Percentiles rank a stretch among this genome's conserved stretches.
phyloP scores from a whole-genome alignment of 768 basidiomycete species.

The Thelephora ganbajun region DNA sequence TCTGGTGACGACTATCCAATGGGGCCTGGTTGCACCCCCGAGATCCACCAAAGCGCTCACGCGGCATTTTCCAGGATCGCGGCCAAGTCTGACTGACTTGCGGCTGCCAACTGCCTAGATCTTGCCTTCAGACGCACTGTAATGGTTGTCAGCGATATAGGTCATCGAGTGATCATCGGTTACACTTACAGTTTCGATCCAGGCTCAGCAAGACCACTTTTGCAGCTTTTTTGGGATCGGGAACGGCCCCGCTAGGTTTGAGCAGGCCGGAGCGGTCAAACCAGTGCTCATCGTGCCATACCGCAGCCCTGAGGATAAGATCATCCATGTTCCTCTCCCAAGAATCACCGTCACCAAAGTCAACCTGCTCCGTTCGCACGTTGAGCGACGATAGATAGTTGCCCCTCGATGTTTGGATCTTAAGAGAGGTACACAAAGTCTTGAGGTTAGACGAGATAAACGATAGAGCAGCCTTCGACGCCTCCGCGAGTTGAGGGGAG shows the following conservation, averaged over 20 bases:
- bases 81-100: constrained; percentile 77
- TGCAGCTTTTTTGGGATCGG: constrained; percentile 33
- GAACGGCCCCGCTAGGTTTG: constrained; percentile 22
- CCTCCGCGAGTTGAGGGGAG: constrained; percentile 49
- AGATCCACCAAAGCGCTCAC: not conserved
- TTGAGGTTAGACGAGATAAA: constrained; percentile 71
- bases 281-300: constrained; percentile 93
- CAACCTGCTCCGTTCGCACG: constrained; percentile 75
- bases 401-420: constrained; percentile 90
- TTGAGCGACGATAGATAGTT: constrained; percentile 80
- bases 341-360: constrained; percentile 35
- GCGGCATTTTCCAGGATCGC: constrained; percentile 34
- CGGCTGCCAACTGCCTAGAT: constrained; percentile 72
- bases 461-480: constrained; percentile 56
- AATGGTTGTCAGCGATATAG: constrained; percentile 2
- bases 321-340: constrained; percentile 86
- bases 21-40: no score
- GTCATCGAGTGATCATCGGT: constrained; percentile 1
- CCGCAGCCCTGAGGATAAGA: constrained; percentile 79
- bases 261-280: constrained; percentile 70
- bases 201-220: constrained; percentile 85
- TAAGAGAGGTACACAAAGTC: constrained; percentile 62
- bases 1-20: no score
- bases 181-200: constrained; percentile 75
- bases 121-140: constrained; percentile 85